Base-by-base conservation (phyloP, 2,329 filamentous ascomycete genomes). In the Sclerotinia glacialis region DNA sequence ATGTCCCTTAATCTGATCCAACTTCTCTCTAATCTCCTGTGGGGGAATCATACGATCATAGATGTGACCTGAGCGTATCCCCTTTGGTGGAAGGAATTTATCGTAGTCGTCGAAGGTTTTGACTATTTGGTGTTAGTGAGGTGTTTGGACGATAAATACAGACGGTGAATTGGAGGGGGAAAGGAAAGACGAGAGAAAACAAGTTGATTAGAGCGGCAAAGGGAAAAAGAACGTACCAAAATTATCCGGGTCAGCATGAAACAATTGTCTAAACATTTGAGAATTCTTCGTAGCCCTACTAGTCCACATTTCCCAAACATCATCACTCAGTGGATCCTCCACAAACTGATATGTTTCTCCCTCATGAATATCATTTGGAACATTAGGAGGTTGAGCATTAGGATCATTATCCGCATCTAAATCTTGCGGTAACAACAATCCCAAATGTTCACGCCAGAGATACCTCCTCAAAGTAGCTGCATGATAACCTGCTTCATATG, bases 21-120 rank as follows among this genome's bases (percentile, higher is more conserved):
- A 80, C 77, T 94, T 92, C 71, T 83, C 77, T 21, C 91, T 84
- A 8, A 95, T 87, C 65, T 96, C 89, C 31, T 88, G 82, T 0
- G 87, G 85, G 0, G 90, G 89, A 77, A 90, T 84, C 78, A 89
- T 92, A 67, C 86, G 86, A 76, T 96, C 92, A 73, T 91, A 96
- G 67, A 98, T 83, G 78, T 98, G 95, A 0, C 95, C 94, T 3
- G 92, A 80, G 77, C 92, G 95, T 69, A 90, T 84, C 5, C 88
- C 86, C 59, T 86, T 85, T 0, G 87, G 83, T 0, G 85, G 91
- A 67, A 88, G 81, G 78, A 94, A 98, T 14, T 83, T 82, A 73
- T 97, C 89, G 76, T 98, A 98, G 70, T 97, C 92, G 2, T 93
- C 88, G 72, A 97, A 98, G 0, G 85, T 96, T 83, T 89, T 91